Evolutionary conservation across 2,329 filamentous ascomycete genomes (phyloP).

Genomic region (Penicillium sp.): DNA sequence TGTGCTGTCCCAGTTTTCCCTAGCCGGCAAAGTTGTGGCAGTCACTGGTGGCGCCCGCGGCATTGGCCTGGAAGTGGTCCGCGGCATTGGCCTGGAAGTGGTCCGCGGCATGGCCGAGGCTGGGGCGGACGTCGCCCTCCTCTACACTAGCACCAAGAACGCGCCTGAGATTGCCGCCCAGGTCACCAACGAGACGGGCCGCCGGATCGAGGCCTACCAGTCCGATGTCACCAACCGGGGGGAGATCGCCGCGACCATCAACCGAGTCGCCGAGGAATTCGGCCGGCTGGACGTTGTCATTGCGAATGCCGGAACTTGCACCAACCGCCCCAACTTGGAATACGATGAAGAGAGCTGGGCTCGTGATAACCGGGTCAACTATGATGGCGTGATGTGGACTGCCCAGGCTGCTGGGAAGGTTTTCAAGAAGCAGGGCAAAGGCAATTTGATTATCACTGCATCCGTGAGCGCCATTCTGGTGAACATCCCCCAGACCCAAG

Average conservation of each 20-base stretch:
- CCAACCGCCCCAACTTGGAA: constrained; percentile 24
- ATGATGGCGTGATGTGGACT: constrained; percentile 13
- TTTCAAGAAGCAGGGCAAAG: constrained; percentile 26
- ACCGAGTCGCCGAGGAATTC: no score
- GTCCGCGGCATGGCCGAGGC: constrained; percentile 6
- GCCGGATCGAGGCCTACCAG: no score
- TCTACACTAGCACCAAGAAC: neutral
- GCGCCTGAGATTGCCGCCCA: constrained; percentile 14
- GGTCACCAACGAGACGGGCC: constrained; percentile 15
- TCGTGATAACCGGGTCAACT: constrained; percentile 27
- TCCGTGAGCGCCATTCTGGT: constrained; percentile 30
- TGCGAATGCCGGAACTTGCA: constrained; percentile 30
- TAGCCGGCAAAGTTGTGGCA: constrained; percentile 22
- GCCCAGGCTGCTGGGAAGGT: constrained; percentile 15
- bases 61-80: constrained; percentile 19
- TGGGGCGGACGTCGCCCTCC: neutral
- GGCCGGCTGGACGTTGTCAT: constrained; percentile 31
- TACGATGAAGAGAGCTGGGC: constrained; percentile 28
- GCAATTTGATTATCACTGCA: constrained; percentile 30
- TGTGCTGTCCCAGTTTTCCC: constrained; percentile 20
- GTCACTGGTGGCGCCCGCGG: constrained; percentile 22
- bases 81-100: constrained; percentile 13
- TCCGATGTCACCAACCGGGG: no score
- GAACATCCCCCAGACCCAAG: constrained; percentile 32
- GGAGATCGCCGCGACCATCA: no score